phyloP scores from a whole-genome alignment of 2,329 filamentous ascomycete genomes.

The Teratosphaeriaceae sp. region DNA sequence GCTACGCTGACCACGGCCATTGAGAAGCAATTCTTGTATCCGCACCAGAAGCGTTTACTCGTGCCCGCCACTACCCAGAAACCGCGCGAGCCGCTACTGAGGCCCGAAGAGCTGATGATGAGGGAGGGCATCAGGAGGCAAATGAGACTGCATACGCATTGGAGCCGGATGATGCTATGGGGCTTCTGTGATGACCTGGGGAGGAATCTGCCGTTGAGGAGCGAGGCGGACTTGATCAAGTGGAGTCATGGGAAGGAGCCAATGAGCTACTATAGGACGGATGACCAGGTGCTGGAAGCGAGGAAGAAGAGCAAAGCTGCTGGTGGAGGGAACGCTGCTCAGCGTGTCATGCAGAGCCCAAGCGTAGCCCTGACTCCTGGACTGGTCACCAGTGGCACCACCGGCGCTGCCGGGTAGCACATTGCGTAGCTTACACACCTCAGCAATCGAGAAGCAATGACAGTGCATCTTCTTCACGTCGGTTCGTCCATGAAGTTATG shows the following conservation, averaged over 20 bases:
- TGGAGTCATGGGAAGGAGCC: constrained; percentile 8
- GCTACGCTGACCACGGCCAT: constrained; percentile 6
- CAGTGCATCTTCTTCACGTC: no score
- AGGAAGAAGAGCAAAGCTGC: no score
- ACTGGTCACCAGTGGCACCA: no score
- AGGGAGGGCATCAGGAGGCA: constrained; percentile 49
- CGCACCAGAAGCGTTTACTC: constrained; percentile 8
- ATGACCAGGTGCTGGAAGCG: constrained; percentile 3
- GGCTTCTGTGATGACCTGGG: constrained; percentile 34
- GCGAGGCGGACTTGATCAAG: constrained; percentile 8
- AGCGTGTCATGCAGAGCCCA: no score
- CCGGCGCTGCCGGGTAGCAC: no score
- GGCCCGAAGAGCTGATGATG: constrained; percentile 54
- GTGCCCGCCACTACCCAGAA: constrained; percentile 10
- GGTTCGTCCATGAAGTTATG: no score
- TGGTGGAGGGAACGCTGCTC: no score
- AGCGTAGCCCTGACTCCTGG: no score
- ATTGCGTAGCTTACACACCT: no score
- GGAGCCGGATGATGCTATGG: constrained; percentile 55
- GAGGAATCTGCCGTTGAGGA: constrained; percentile 6
- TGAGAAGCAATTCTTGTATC: constrained; percentile 11
- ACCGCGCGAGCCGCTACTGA: constrained; percentile 33
- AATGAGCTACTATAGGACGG: constrained; percentile 1
- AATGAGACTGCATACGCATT: constrained; percentile 48
- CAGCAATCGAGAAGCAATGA: no score